Evolutionary conservation across 257 asterid genomes (phyloP), one percentile per base, ranked within the genome.

Genomic region (Coffea canephora): DNA sequence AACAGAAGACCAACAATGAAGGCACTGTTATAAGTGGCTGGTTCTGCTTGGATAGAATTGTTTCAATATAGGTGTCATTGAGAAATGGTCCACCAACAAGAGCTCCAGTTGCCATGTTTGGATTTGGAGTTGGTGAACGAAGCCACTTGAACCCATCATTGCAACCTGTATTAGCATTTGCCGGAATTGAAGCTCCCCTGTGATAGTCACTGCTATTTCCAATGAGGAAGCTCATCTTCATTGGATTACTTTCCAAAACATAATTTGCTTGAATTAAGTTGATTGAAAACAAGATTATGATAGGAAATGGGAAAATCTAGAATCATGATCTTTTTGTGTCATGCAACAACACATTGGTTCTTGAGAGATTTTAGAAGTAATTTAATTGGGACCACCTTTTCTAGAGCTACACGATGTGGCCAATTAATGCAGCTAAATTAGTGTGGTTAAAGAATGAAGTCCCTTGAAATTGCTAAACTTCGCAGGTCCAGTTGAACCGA

Each of bases 91-190:
- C 96, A 6, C 96, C 96, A 3, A 89, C 91, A 27, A 89, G 87
- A 12, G 94, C 94, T n/a, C 96, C 92, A 65, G 74, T 55, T 16
- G 90, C 93, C 46, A 86, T 74, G 31, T 91, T 88, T 1, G 96
- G 96, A 81, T 91, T 89, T 43, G 88, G 87, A 0, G 64, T 45
- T 2, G 83, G 77, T 2, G 90, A 82, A 39, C 86, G 80, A 2
- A 91, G 89, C 96, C 96, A 89, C 78, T 57, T 82, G 89, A 88
- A 89, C 48, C 96, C 96, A 25, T 89, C 90, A 0, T n/a, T 86
- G 71, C 96, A 89, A 16, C 90, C 87, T 4, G 94, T 84, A 3
- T 76, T 78, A 5, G 85, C 89, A 79, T 87, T 84, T 0, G 0
- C 23, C 3, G 92, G 93, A 77, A 89, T 91, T 8, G 92, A 91